A percentile compares a stretch with the other conserved stretches of the same genome.
Evolutionary conservation across 768 basidiomycete species (phyloP).

Genomic region (Boletellus ananas): DNA sequence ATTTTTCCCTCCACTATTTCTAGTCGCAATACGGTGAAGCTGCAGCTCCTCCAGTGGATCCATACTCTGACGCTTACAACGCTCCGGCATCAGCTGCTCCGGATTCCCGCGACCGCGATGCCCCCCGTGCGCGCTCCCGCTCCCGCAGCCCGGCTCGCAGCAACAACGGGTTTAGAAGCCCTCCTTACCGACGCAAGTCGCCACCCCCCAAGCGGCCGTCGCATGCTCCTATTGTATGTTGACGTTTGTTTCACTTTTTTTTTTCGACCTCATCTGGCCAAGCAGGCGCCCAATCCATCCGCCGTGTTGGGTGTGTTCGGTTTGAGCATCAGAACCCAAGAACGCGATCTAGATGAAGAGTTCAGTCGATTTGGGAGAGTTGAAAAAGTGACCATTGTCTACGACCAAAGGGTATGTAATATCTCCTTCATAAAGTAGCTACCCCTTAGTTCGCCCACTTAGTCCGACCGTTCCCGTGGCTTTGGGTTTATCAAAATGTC

Average conservation of each 20-base stretch:
- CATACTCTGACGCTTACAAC: slow-evolving; percentile 80
- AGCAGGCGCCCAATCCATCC: slow-evolving; percentile 84
- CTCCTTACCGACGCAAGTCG: slow-evolving; percentile 54
- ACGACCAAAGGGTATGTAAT: slow-evolving; percentile 83
- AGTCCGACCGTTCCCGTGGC: slow-evolving; percentile 95
- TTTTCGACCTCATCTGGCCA: slow-evolving; percentile 34
- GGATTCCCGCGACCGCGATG: slow-evolving; percentile 52
- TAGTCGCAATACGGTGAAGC: slow-evolving; percentile 62
- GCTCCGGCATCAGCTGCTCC: slow-evolving; percentile 51
- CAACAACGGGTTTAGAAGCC: slow-evolving; percentile 55
- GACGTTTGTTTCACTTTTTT: slow-evolving; percentile 1
- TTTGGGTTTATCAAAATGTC: slow-evolving; percentile 98
- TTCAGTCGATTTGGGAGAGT: slow-evolving; percentile 86
- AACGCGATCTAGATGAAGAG: slow-evolving; percentile 92
- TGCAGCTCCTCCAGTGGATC: slow-evolving; percentile 60
- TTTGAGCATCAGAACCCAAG: slow-evolving; percentile 90
- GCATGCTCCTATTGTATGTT: slow-evolving; percentile 72
- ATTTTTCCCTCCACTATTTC: slow-evolving; percentile 6
- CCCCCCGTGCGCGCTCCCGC: slow-evolving; percentile 63
- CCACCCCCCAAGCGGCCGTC: slow-evolving; percentile 59
- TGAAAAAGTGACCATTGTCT: slow-evolving; percentile 94
- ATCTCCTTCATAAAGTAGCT: background rate
- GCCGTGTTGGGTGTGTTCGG: slow-evolving; percentile 96
- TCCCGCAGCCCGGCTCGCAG: slow-evolving; percentile 64
- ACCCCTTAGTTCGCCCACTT: slow-evolving; percentile 19